A percentile compares a stretch with the other conserved stretches of the same genome.
These are phyloP conservation scores for Ceratocystis variospora DNA, from an alignment of 2,329 filamentous ascomycete species.

Conservation along the genomic window DNA sequence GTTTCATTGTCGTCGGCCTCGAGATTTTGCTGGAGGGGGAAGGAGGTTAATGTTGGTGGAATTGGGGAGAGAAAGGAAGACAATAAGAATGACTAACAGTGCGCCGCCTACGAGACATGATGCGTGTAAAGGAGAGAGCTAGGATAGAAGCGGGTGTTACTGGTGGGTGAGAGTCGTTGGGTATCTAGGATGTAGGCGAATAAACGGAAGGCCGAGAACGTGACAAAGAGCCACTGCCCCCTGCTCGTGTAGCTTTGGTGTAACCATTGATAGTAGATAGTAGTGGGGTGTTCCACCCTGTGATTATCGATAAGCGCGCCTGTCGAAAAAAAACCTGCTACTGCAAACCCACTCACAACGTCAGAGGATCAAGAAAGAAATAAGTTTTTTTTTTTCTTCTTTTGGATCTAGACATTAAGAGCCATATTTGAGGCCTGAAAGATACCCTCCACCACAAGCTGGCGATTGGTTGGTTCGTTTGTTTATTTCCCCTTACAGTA, in stretches of 20 bases:
- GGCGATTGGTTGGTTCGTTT: no score
- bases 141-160: no score
- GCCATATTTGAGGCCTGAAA: neutral
- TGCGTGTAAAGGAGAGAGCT: neutral
- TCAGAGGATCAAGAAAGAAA: conserved; percentile 10
- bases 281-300: neutral
- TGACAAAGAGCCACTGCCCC: neutral
- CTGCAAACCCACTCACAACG: conserved; percentile 11
- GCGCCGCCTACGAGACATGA: neutral
- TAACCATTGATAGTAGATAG: neutral
- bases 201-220: neutral
- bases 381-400: neutral
- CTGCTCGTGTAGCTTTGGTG: neutral
- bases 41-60: neutral
- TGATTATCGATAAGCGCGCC: conserved; percentile 22
- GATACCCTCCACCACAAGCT: neutral
- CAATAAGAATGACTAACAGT: neutral
- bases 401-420: neutral
- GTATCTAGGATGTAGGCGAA: no score
- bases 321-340: conserved; percentile 7
- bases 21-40: neutral
- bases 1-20: neutral
- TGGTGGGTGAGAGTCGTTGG: no score
- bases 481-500: no score
- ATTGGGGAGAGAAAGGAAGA: neutral